Conservation (phyloP, 2,329 filamentous ascomycete genomes). For the Penicillium sp. region DNA sequence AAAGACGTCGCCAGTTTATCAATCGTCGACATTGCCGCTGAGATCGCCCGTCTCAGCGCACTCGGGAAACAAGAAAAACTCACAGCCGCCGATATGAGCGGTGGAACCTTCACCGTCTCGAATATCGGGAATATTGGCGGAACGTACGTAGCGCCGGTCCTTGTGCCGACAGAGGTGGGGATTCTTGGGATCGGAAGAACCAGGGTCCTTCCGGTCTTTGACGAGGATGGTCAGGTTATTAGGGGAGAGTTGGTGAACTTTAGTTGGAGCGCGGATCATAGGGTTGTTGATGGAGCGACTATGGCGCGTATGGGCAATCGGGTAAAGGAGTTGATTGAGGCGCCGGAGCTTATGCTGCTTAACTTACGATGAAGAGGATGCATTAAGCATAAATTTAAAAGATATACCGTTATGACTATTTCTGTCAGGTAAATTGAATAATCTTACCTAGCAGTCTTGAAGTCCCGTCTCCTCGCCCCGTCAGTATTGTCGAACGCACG, state of each 20-base stretch:
- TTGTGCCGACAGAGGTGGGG: constrained; percentile 83
- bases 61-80: constrained; percentile 73
- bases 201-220: constrained; percentile 74
- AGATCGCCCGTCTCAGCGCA: constrained; percentile 67
- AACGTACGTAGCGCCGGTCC: constrained; percentile 83
- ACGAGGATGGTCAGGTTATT: constrained; percentile 54
- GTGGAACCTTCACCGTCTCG: constrained; percentile 89
- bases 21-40: constrained; percentile 70
- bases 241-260: constrained; percentile 79
- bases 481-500: too few relatives aligned
- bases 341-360: constrained; percentile 81
- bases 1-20: constrained; percentile 73
- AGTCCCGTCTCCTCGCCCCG: too few relatives aligned
- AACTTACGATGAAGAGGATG: constrained; percentile 58
- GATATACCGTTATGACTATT: not conserved
- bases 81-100: constrained; percentile 66
- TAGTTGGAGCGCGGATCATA: constrained; percentile 94
- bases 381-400: not conserved
- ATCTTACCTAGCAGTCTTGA: too few relatives aligned
- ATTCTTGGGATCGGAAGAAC: constrained; percentile 85
- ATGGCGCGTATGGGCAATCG: constrained; percentile 85
- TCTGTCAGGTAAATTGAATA: not conserved
- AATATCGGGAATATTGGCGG: constrained; percentile 96
- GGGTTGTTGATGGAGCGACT: constrained; percentile 89
- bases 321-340: constrained; percentile 72